Evolutionary conservation across 441 rosid genomes (phyloP), one percentile per base, ranked within the genome.

Genomic region (Mallotus repandus): DNA sequence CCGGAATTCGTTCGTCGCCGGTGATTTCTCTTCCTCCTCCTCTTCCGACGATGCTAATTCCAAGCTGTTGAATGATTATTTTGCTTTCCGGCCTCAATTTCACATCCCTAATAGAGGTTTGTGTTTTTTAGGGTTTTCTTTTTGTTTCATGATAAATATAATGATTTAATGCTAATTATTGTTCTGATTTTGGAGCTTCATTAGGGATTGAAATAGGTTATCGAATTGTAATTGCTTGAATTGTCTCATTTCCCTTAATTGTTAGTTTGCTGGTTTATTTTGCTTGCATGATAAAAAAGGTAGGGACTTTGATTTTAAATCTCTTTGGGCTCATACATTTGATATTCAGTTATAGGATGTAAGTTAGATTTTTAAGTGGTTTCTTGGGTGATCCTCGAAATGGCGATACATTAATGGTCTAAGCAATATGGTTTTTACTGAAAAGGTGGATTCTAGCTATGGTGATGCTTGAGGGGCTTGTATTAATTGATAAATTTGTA

Each of bases 71-170:
- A 67, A 48, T 18, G 46, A 68, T 46, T 70, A 72, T 22, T 58
- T 53, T 25, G 21, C 45, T 58, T 32, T 77, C 19, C 55, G 41
- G 9, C 48, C 81, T 59, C 76, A 74, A 25, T 85, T 81, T 63
- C 76, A 76, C 70, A 72, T 81, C 54, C 80, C 84, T 15, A 35
- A 63, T 45, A 81, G 84, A 86, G 89, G 86, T 86, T 25, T 67
- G 72, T 12, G 49, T 70, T 79, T 45, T 49, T 72, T 75, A 65
- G 76, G 76, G 71, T 52, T 80, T 65, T 63, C 59, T 62, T 19
- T 66, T 11, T 11, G n/a, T 68, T 16, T 2, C 19, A 9, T 25
- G 29, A 25, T 25, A 25, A 25, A 25, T 25, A 25, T 25, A 25
- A 25, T 25, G 29, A 11, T 21, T 15, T 15, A 14, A 49, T 13